Conservation (phyloP, 73 alveolate species). For the Durusdinium trenchii region DNA sequence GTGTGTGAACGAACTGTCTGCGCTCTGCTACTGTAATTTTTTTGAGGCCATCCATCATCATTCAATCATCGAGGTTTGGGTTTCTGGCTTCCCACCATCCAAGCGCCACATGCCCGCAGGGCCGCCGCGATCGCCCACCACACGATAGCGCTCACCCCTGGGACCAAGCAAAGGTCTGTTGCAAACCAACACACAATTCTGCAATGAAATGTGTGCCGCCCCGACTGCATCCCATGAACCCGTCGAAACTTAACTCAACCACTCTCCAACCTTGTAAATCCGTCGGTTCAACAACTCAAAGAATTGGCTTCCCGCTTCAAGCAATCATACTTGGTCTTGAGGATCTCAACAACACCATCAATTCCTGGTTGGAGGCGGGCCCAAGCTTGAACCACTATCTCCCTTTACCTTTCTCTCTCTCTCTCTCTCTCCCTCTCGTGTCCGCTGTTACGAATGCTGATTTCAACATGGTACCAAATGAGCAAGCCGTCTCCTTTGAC, state of each 20-base stretch:
- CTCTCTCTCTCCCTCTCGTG: no score
- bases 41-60: neutral
- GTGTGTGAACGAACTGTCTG: neutral
- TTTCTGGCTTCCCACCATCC: conserved; percentile 63
- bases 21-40: neutral
- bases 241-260: neutral
- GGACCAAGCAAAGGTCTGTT: neutral
- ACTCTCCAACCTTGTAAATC: neutral
- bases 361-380: neutral
- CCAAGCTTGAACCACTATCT: neutral
- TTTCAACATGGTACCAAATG: no score
- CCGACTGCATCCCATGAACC: neutral
- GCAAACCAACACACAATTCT: neutral
- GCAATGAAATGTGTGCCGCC: neutral
- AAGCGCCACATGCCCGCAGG: conserved; percentile 94
- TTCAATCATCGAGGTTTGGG: neutral
- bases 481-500: conserved; percentile 32
- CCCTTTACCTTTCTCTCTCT: neutral
- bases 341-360: conserved; percentile 78
- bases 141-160: conserved; percentile 91
- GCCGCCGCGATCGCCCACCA: conserved; percentile 79
- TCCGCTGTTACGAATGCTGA: no score
- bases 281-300: neutral
- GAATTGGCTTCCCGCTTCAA: neutral
- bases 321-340: conserved; percentile 68